Evolutionary conservation across 1,139 yeast genomes (phyloP).

Genomic region (Saccharomyces hybrid): DNA sequence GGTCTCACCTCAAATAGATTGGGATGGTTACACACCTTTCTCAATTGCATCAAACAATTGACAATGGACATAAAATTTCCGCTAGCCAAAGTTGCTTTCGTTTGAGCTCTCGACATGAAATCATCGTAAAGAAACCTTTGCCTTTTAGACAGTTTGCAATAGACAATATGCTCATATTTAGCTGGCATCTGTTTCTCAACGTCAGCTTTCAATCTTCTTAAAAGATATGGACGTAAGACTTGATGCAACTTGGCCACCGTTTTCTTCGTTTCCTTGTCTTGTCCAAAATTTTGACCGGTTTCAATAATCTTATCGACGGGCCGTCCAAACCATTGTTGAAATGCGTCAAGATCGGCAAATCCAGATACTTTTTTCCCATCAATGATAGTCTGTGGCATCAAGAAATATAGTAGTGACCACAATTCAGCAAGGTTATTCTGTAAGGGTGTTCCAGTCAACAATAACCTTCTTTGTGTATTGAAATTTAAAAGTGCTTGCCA

Average conservation of each 20-base stretch:
- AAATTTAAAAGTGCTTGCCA: conserved; percentile 96
- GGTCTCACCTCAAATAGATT: conserved; percentile 96
- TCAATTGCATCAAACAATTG: conserved; percentile 93
- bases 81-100: conserved; percentile 86
- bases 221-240: conserved; percentile 82
- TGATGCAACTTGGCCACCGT: conserved; percentile 89
- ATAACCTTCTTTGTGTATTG: conserved; percentile 78
- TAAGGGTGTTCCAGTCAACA: conserved; percentile 92
- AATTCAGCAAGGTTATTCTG: conserved; percentile 88
- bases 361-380: conserved; percentile 59
- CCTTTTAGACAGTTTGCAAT: conserved; percentile 86
- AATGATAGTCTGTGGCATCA: conserved; percentile 67
- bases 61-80: conserved; percentile 94
- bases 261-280: conserved; percentile 62
- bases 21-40: conserved; percentile 97
- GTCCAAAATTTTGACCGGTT: conserved; percentile 48
- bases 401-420: conserved; percentile 87
- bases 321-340: conserved; percentile 96
- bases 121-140: conserved; percentile 92
- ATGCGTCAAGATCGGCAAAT: conserved; percentile 90
- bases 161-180: conserved; percentile 89
- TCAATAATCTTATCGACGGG: conserved; percentile 93
- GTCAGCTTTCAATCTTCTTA: conserved; percentile 88
- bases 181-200: conserved; percentile 99
- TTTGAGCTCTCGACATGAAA: conserved; percentile 94